Evolutionary conservation across 2,329 filamentous ascomycete species (phyloP), one percentile per base, ranked within the genome.

Genomic region (Penicillium sp.): DNA sequence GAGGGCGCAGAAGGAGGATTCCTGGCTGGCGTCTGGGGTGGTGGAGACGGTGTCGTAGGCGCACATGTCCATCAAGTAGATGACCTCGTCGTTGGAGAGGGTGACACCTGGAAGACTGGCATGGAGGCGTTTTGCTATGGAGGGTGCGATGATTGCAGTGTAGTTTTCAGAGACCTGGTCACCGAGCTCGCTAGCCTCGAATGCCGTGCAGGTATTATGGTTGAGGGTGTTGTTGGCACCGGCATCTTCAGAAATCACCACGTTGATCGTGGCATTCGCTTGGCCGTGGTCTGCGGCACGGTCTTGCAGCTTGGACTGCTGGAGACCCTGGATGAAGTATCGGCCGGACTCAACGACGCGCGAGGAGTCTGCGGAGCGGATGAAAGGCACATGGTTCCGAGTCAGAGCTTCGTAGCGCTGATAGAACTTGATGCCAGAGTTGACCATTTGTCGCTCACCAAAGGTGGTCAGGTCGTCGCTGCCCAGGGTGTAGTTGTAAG

Each of bases 51-150:
- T 94, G 68, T 90, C 85, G 78, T 92, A 97, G 0, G 93, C 89
- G 72, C 93, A 97, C 63, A 97, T 82, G 70, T 97, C 92, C 92
- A 97, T 97, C 37, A 97, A 75, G 60, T 84, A 85, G 60, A 93
- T 81, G 0, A 88, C 86, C 37, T 94, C 88, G 1, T 80, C 72
- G 13, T 82, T 73, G 2, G 84, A 86, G 45, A 97, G 75, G 63
- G 90, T 87, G 5, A 86, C 88, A 2, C 90, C 90, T 0, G 84
- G 84, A 0, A 97, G 82, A 63, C 89, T 86, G 15, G 79, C 70
- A 72, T 93, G 92, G 44, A 97, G 78, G 8, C 91, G 87, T 2
- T 82, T 76, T n/a, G 85, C 84, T 37, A 97, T 91, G 0, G 86
- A 77, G 0, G 87, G 86, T 1, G 87, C 82, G 73, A 95, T 96